Evolutionary conservation across 2,329 filamentous ascomycete genomes (phyloP).

Genomic region (Podosphaera fusca): DNA sequence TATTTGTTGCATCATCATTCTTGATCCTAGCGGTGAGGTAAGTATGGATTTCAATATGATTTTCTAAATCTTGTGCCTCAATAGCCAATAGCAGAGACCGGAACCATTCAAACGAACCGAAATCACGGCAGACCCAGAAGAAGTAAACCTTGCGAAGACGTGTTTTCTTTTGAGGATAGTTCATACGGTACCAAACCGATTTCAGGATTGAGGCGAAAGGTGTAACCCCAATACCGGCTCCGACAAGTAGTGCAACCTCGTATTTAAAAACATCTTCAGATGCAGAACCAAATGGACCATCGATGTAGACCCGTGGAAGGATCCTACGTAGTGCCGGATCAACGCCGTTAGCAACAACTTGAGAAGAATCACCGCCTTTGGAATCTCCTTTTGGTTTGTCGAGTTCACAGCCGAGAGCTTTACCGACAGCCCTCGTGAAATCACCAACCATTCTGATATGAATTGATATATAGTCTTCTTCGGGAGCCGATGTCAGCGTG

Average conservation of each 20-base stretch:
- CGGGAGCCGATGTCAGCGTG: constrained; percentile 64
- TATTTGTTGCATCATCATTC: constrained; percentile 66
- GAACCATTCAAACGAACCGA: constrained; percentile 80
- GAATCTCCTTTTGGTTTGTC: constrained; percentile 28
- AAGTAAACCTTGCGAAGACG: constrained; percentile 72
- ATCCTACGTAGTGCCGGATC: constrained; percentile 51
- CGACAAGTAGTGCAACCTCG: constrained; percentile 56
- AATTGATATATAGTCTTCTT: constrained; percentile 76
- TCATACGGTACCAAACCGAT: constrained; percentile 85
- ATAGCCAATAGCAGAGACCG: constrained; percentile 62
- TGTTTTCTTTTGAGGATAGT: constrained; percentile 61
- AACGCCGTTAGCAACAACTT: constrained; percentile 41
- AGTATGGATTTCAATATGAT: constrained; percentile 72
- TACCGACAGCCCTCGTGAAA: constrained; percentile 49
- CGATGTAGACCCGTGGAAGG: constrained; percentile 58
- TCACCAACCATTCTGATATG: constrained; percentile 67
- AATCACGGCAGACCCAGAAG: constrained; percentile 80
- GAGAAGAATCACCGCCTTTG: constrained; percentile 25
- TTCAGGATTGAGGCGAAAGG: constrained; percentile 73
- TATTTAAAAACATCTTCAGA: constrained; percentile 84
- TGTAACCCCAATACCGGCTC: constrained; percentile 68
- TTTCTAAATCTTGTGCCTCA: constrained; percentile 63
- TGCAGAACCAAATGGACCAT: constrained; percentile 66
- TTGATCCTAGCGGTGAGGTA: constrained; percentile 77
- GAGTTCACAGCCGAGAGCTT: constrained; percentile 53